phyloP scores from a whole-genome alignment of 1,284 basidiomycete species.

The Ganoderma meredithae region DNA sequence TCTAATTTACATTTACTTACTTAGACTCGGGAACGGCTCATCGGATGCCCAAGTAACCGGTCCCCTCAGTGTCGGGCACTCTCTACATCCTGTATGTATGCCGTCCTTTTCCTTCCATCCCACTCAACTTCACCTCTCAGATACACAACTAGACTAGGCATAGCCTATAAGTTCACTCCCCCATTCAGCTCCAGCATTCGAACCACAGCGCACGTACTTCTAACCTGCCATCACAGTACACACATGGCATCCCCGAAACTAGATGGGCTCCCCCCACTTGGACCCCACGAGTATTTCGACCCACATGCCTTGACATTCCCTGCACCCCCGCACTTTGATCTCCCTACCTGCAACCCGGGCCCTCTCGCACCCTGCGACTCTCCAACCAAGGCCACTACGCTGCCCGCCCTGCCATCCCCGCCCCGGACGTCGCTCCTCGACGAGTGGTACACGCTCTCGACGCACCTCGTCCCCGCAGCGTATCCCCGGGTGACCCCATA shows the following conservation, averaged over 20 bases:
- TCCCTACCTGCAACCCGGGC: constrained; percentile 23
- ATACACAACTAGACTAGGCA: not conserved
- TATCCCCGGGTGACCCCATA: constrained; percentile 63
- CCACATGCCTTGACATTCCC: constrained; percentile 22
- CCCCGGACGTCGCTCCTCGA: constrained; percentile 34
- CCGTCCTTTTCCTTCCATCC: not conserved
- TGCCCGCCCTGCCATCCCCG: constrained; percentile 38
- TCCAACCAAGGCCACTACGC: not conserved
- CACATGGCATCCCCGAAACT: not conserved
- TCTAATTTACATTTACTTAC: no score
- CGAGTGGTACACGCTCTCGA: constrained; percentile 53
- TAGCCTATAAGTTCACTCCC: not conserved
- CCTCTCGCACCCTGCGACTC: constrained; percentile 21
- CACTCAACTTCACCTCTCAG: not conserved
- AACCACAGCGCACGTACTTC: not conserved
- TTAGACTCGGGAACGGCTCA: not conserved
- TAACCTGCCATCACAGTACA: not conserved
- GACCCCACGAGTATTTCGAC: not conserved
- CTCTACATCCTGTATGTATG: not conserved
- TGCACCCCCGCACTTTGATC: constrained; percentile 21
- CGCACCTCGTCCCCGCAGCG: constrained; percentile 80
- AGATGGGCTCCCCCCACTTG: not conserved
- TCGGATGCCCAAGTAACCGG: not conserved
- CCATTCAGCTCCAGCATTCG: not conserved
- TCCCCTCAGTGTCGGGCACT: no score